Base-by-base conservation (phyloP, 345 rosid genomes). In the Bruguiera parviflora region DNA sequence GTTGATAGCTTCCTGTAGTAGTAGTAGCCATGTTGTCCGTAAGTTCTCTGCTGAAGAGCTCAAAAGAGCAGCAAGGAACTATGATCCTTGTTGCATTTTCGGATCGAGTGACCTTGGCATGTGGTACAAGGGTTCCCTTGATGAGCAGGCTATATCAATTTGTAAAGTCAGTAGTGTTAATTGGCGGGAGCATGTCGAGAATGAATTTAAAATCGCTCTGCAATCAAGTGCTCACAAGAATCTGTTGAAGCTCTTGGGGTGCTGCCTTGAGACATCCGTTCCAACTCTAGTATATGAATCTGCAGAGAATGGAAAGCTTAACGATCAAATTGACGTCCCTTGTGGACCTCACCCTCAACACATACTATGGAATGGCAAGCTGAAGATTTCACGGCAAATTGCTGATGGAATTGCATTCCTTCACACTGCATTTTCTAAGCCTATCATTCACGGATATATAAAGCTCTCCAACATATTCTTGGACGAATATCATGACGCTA, bases 191-290 rank as follows among this genome's bases (percentile, higher is more conserved):
- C 47, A 31, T 61, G 64, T 61, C 64, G 32, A 61, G 43, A 61
- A 35, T 35, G 65, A 35, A 35, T 61, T 61, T 11, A 11, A 35
- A 11, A 20, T 61, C 9, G 51, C 51, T 61, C 27, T 18, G 10
- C 10, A 64, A 19, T 43, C 31, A 20, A 63, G 65, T 63, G 27
- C 19, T 37, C 65, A 69, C 27, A 15, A 35, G 51, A 69, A 68
- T 58, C 25, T 58, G 21, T 71, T 64, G 69, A 67, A 53, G n/a
- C 73, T 74, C 19, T 24, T 49, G 25, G 71, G 71, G 5, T 67
- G 43, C 55, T 73, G 68, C 72, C 70, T 58, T 13, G 75, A 72
- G 25, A 49, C 53, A 10, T 8, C 29, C 16, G 47, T 21, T 18
- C 75, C 66, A 6, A 0, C 37, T 39, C 61, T 73, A 16, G 71